These are phyloP conservation scores for barrel medic (Medicago truncatula) DNA, from an alignment of 306 rosid species.

Conservation along the genomic window MtrunA17r5.0-ANR NC_053045.1:47689501-47690000, in stretches of 20 bases:
- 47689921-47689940: conserved; percentile 84
- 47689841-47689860: conserved; percentile 79
- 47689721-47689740: conserved; percentile 5
- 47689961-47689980: conserved; percentile 49
- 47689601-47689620: not conserved
- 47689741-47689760: not conserved
- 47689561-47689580: not conserved
- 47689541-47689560: not conserved
- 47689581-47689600: not conserved
- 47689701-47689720: too few relatives aligned
- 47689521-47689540: not conserved
- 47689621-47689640: too few relatives aligned
- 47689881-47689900: conserved; percentile 88
- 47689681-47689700: too few relatives aligned
- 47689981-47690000: conserved; percentile 31
- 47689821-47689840: conserved; percentile 37
- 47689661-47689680: too few relatives aligned
- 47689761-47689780: not conserved
- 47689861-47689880: conserved; percentile 92
- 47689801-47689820: not conserved
- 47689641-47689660: too few relatives aligned
- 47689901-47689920: conserved; percentile 88
- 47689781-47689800: conserved; percentile 21
- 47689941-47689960: conserved; percentile 68
- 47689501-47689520: not conserved